These are phyloP conservation scores for Pseudognaphalium luteoalbum DNA, from an alignment of 129 eudicot genomes.

Conservation along the genomic window DNA sequence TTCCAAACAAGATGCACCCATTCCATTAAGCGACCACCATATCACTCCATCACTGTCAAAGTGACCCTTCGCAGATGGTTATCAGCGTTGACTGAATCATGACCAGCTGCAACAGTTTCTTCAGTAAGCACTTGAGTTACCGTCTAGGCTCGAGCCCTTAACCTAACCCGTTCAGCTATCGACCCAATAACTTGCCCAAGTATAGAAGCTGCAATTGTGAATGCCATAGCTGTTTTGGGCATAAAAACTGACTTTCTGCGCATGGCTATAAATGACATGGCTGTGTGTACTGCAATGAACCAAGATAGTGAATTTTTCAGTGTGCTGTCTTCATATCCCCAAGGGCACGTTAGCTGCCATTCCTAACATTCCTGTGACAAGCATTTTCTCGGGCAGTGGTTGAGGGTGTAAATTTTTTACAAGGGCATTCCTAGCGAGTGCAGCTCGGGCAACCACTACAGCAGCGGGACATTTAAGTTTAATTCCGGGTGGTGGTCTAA, in stretches of 20 bases:
- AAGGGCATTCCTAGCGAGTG: slow-evolving; percentile 69
- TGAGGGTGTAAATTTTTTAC: slow-evolving; percentile 74
- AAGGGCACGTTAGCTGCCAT: slow-evolving; percentile 78
- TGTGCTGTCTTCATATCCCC: slow-evolving; percentile 84
- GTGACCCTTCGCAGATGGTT: slow-evolving; percentile 16
- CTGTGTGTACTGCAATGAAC: slow-evolving; percentile 81
- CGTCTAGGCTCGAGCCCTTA: slow-evolving; percentile 45
- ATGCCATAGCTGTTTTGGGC: slow-evolving; percentile 84
- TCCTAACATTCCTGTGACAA: slow-evolving; percentile 63
- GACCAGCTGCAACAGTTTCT: slow-evolving; percentile 24
- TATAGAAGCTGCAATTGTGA: slow-evolving; percentile 77
- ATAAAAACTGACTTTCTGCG: slow-evolving; percentile 65
- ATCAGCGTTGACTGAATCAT: slow-evolving; percentile 25
- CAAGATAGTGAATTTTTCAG: slow-evolving; percentile 67
- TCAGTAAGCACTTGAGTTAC: slow-evolving; percentile 24
- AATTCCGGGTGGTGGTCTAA: slow-evolving; percentile 73
- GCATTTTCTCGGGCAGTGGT: slow-evolving; percentile 68
- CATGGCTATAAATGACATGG: slow-evolving; percentile 87
- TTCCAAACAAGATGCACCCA: not conserved
- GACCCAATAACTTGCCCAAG: slow-evolving; percentile 76
- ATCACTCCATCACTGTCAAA: slow-evolving; percentile 31
- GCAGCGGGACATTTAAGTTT: slow-evolving; percentile 77
- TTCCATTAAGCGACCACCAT: slow-evolving; percentile 20
- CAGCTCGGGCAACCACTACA: slow-evolving; percentile 79
- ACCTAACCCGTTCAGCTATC: slow-evolving; percentile 53